Conservation (phyloP, 2,329 filamentous ascomycete species). For the Botryotinia calthae region DNA sequence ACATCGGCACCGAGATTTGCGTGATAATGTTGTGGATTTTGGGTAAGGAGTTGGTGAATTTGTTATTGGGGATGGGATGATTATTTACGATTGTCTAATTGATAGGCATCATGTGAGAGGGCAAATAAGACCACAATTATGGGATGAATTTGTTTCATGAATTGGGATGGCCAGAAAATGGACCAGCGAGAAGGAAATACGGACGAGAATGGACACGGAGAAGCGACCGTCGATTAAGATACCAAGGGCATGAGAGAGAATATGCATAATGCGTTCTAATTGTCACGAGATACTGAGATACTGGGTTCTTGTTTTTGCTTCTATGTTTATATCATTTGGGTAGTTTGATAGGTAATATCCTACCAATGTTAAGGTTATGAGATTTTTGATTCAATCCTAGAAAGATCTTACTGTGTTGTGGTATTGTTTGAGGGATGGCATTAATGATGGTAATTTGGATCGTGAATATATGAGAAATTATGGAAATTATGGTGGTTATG, state of each 20-base stretch:
- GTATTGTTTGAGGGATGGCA: neutral
- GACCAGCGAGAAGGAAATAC: neutral
- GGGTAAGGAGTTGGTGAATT: neutral
- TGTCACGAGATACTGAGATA: neutral
- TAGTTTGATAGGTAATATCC: neutral
- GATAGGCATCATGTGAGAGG: neutral
- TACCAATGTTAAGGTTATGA: neutral
- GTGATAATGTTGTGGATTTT: neutral
- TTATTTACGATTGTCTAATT: neutral
- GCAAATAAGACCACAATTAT: neutral
- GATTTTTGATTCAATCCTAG: neutral
- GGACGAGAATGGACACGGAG: neutral
- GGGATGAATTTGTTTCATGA: neutral
- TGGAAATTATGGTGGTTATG: neutral
- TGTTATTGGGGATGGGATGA: neutral
- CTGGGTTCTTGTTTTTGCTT: neutral
- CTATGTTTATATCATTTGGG: neutral
- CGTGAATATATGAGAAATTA: neutral
- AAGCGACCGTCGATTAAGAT: neutral
- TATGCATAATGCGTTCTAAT: neutral
- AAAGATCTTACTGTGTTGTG: neutral
- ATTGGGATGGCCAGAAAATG: neutral
- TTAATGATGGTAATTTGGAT: neutral
- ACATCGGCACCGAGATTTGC: constrained; percentile 16
- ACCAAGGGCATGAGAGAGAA: neutral